Evolutionary conservation across 768 basidiomycete species (phyloP).

Genomic region (Guyanaporus albipodus): DNA sequence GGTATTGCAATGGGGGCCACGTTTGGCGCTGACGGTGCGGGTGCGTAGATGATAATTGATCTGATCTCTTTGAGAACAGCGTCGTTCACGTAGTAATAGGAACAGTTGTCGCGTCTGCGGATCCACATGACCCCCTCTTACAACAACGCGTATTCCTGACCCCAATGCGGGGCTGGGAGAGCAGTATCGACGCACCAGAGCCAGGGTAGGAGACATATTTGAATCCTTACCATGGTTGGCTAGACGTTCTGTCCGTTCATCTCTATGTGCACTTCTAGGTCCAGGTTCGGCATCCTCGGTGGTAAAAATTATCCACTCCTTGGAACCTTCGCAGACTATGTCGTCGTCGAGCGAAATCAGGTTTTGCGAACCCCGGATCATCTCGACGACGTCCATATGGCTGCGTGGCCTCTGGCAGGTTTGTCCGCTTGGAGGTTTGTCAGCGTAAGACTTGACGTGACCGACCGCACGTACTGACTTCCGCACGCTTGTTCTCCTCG

Average conservation of each 20-base stretch:
- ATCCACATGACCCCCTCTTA: conserved; percentile 52
- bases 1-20: conserved; percentile 54
- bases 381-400: conserved; percentile 61
- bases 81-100: conserved; percentile 37
- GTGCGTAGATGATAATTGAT: conserved; percentile 32
- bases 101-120: conserved; percentile 54
- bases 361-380: conserved; percentile 64
- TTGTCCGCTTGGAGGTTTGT: conserved; percentile 81
- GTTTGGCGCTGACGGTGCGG: conserved; percentile 73
- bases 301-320: conserved; percentile 47
- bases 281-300: conserved; percentile 66
- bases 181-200: conserved; percentile 62
- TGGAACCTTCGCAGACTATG: conserved; percentile 76
- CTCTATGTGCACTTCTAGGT: too few species aligned
- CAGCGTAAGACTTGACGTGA: too few species aligned
- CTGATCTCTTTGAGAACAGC: background rate
- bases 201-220: conserved; percentile 53
- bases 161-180: conserved; percentile 76
- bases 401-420: conserved; percentile 75
- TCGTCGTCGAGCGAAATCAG: conserved; percentile 66
- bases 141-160: conserved; percentile 68
- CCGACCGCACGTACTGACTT: too few species aligned
- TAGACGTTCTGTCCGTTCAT: too few species aligned
- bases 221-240: too few species aligned
- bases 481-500: background rate